Base-by-base conservation (phyloP, 2,329 filamentous ascomycete species). In the Ascochyta pisi region DNA sequence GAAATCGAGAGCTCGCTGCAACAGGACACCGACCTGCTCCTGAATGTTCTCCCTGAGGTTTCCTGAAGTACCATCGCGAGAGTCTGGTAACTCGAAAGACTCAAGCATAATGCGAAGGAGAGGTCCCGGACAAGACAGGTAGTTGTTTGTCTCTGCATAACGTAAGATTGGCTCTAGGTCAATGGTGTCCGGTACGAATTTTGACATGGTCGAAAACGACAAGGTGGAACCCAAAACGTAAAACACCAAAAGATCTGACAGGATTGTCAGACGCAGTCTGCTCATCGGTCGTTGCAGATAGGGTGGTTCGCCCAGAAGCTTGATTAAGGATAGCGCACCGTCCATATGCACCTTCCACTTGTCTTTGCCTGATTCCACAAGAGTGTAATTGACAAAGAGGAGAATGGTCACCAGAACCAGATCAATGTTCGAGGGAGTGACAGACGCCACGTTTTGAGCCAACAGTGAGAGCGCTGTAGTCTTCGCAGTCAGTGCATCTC, bases 291-390 rank as follows among this genome's bases (percentile, higher is more conserved):
- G 59, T 24, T 70, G 68, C 26, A 66, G 26, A 33, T 68, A 71
- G 2, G 65, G 54, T 19, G 68, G 66, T 12, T 66, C 64, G 50
- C 74, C 69, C 26, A 79, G 68, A 8, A 71, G 70, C 35, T 76
- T 73, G 24, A 83, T 74, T 19, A 83, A 70, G 50, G 76, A 77
- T 59, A 79, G 78, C n/a, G 80, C 81, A 6, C 81, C 81, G 55
- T 81, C 79, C 44, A 82, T 75, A 55, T 83, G 81, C 31, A 79
- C 76, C 60, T 77, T 82, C 81, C 81, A 83, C 31, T 80, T 77
- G 10, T 80, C 80, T 44, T 75, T 77, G 13, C 81, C 81, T 0
- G 81, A 83, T 57, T 82, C 80, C 5, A 83, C 75, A 5, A 82
- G 70, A 50, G 82, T 81, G 55, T 82, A 77, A 19, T 82, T 77